Evolutionary conservation across 78 protist genomes (phyloP).

Genomic region (Mastigamoeba balamuthi): DNA sequence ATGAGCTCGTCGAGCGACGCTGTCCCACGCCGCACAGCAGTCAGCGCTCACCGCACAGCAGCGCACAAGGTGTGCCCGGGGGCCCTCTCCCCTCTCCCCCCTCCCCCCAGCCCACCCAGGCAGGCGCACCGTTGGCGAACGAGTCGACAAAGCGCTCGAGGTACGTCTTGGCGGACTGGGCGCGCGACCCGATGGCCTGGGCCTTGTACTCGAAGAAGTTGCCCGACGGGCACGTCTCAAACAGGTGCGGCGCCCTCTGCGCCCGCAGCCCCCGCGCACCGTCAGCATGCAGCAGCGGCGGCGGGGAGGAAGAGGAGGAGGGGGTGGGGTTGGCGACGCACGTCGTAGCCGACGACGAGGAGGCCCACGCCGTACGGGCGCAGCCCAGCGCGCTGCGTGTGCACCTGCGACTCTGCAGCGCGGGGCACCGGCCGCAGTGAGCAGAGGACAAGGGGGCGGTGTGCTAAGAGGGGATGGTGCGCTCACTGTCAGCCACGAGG

Average conservation of each 20-base stretch:
- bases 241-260: conserved; percentile 80
- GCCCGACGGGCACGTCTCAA: conserved; percentile 87
- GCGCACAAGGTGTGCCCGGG: too few species aligned
- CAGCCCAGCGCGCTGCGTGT: conserved; percentile 72
- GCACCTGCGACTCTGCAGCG: conserved; percentile 62
- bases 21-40: not conserved
- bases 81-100: not conserved
- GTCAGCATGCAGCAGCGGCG: not conserved
- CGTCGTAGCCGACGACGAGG: conserved; percentile 89
- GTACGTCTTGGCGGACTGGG: conserved; percentile 92
- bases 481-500: conserved; percentile 70
- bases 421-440: too few species aligned
- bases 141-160: conserved; percentile 76
- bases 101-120: not conserved
- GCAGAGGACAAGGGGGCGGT: not conserved
- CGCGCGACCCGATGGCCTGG: conserved; percentile 90
- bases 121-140: conserved; percentile 38
- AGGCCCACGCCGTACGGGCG: conserved; percentile 96
- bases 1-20: conserved; percentile 70
- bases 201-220: conserved; percentile 80
- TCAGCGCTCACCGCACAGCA: not conserved
- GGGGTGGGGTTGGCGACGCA: not conserved
- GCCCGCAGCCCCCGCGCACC: not conserved
- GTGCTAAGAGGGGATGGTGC: not conserved
- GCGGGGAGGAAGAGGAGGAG: not conserved